Evolutionary conservation across 371 early-diverging fungal species (phyloP), one percentile per base, ranked within the genome.

Genomic region (Mortierella sp.): DNA sequence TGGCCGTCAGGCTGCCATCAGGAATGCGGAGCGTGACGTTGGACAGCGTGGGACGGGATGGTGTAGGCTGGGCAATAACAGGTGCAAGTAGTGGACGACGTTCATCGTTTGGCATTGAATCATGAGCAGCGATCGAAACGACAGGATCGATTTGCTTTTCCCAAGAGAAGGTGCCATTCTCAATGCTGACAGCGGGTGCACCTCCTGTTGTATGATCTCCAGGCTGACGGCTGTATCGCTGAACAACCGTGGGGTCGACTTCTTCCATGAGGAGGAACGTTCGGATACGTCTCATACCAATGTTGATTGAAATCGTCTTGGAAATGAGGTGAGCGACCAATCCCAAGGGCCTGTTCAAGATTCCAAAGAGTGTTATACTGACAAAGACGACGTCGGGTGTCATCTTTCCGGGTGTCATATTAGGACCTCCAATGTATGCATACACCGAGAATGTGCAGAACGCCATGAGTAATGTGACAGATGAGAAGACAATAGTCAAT

Each of bases 191-290:
- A 62, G 81, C 45, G 19, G 47, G 19, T 17, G n/a, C 16, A 31
- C 7, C 0, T 47, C 59, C 17, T 45, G 22, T 39, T 48, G 28
- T 25, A 60, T 83, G 14, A 92, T 84, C 1, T 89, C 86, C 34
- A 71, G 51, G 16, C 63, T 54, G n/a, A n/a, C n/a, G n/a, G n/a
- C n/a, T n/a, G n/a, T n/a, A n/a, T n/a, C n/a, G n/a, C n/a, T n/a
- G n/a, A n/a, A n/a, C n/a, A n/a, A n/a, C n/a, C n/a, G n/a, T n/a
- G n/a, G n/a, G n/a, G 24, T 65, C 59, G 2, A 68, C 16, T n/a
- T 79, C 79, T 21, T 79, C 78, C 24, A 49, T 63, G 5, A 78
- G 51, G 45, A 78, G 37, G 37, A 63, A 78, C 13, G 19, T 25
- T 44, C 67, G 67, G 34, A 78, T 63, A 29, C 78, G 78, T 1